Percentiles rank a stretch among this genome's conserved stretches.
Evolutionary conservation across 345 rosid genomes (phyloP).

Genomic region (Eucalyptus polybractea): DNA sequence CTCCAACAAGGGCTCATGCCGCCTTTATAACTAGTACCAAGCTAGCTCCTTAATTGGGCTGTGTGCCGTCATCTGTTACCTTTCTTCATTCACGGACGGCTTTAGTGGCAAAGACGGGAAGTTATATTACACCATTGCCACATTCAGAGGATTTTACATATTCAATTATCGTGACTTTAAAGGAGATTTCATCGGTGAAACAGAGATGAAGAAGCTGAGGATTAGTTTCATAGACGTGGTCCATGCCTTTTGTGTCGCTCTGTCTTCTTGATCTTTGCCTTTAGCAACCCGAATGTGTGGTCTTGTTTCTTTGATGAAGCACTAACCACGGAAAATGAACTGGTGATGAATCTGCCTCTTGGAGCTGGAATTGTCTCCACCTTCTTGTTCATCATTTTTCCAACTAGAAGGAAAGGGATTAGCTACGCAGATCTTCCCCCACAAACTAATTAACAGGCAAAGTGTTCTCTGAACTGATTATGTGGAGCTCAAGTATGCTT

Average conservation of each 20-base stretch:
- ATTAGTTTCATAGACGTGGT: conserved; percentile 20
- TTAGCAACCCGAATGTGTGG: conserved; percentile 18
- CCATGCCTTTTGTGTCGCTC: conserved; percentile 27
- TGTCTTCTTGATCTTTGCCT: conserved; percentile 42
- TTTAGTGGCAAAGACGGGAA: conserved; percentile 12
- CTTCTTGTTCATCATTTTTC: conserved; percentile 13
- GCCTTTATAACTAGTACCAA: conserved; percentile 12
- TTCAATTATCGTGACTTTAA: conserved; percentile 2
- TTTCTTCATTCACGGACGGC: conserved; percentile 48
- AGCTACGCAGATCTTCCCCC: conserved; percentile 3
- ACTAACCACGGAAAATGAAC: neutral
- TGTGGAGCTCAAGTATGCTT: neutral
- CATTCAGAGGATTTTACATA: conserved; percentile 5
- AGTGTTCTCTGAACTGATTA: neutral
- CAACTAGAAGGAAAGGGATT: conserved; percentile 39
- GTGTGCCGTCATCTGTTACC: conserved; percentile 17
- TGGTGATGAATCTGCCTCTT: conserved; percentile 18
- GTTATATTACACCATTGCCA: conserved; percentile 37
- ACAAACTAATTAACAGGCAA: neutral
- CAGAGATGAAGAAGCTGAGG: neutral
- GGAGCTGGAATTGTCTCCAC: conserved; percentile 20
- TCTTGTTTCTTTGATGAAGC: conserved; percentile 14
- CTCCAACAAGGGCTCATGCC: conserved; percentile 31
- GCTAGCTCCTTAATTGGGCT: conserved; percentile 4
- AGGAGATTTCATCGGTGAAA: neutral